Evolutionary conservation across 371 early-diverging fungal species (phyloP), one percentile per base, ranked within the genome.

Genomic region (Phascolomyces articulosus): DNA sequence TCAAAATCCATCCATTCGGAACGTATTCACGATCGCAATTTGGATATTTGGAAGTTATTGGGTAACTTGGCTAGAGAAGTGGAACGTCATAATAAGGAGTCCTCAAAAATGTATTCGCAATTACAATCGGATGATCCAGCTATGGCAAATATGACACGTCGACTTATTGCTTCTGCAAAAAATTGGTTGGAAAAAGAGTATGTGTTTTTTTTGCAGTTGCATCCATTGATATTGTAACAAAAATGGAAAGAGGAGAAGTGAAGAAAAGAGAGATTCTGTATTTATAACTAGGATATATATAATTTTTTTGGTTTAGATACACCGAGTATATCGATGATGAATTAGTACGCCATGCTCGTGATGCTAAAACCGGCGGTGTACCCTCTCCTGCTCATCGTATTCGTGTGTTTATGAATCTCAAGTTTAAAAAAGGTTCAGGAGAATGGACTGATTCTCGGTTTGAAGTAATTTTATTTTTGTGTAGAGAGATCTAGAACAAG

Each of bases 291-390:
- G 16, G 16, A 8, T 44, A 31, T 31, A 6, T 31, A 9, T 1
- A 34, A 9, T 34, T 34, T 34, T 34, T 1, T 34, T n/a, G n/a
- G n/a, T 26, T 27, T 40, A 67, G 62, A 23, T 80, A 81, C 62
- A 69, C 78, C 57, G 80, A 82, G 21, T 85, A 85, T 66, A 71
- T 93, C 27, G 86, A 91, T 23, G 74, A 80, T 77, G 18, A 85
- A 85, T 59, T 51, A 24, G 51, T 51, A 51, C 51, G 51, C 4
- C 76, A 89, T 58, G 88, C 90, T 11, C 68, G 71, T 24, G 87
- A 87, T 21, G 91, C 91, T 1, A 73, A 77, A 49, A 73, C 90
- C 16, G 93, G 93, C n/a, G 93, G 93, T 27, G 75, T 85, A 13
- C 92, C 91, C 1, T 87, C 87, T 1, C 78, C 89, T 20, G 68